A percentile compares a stretch with the other conserved stretches of the same genome.
Conservation (phyloP, 371 early-diverging fungal genomes). For the Lichtheimia ornata region DNA sequence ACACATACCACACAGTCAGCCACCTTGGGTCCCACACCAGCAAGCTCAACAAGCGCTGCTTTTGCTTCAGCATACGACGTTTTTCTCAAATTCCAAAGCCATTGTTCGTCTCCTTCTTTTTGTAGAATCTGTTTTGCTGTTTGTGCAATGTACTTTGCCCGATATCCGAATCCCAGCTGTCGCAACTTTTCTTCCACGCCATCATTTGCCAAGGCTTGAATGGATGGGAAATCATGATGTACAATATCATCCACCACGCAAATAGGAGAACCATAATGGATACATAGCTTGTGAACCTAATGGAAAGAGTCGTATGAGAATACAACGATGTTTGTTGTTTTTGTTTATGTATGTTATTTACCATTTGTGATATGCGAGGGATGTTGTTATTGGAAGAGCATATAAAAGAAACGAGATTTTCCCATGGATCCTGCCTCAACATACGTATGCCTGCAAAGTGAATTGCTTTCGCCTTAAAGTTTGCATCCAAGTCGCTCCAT, state of each 20-base stretch:
- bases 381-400: constrained; percentile 98
- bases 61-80: constrained; percentile 62
- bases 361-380: constrained; percentile 89
- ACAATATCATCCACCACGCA: constrained; percentile 39
- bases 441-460: constrained; percentile 78
- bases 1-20: constrained; percentile 92
- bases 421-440: constrained; percentile 85
- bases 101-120: constrained; percentile 51
- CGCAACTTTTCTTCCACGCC: constrained; percentile 71
- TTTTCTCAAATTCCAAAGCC: constrained; percentile 63
- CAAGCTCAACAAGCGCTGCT: constrained; percentile 60
- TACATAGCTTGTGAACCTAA: constrained; percentile 70
- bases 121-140: constrained; percentile 59
- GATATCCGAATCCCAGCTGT: constrained; percentile 91
- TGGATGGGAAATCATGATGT: constrained; percentile 76
- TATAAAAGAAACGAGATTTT: constrained; percentile 92
- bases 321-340: not conserved
- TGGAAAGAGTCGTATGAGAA: not conserved
- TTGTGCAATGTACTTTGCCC: constrained; percentile 86
- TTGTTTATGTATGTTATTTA: constrained; percentile 27
- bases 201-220: constrained; percentile 50
- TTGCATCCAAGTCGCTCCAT: constrained; percentile 70
- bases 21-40: constrained; percentile 92
- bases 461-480: constrained; percentile 62
- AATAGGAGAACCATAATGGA: constrained; percentile 62